phyloP scores from a whole-genome alignment of 495 filamentous ascomycete genomes.

The Trichoderma reesei region DNA sequence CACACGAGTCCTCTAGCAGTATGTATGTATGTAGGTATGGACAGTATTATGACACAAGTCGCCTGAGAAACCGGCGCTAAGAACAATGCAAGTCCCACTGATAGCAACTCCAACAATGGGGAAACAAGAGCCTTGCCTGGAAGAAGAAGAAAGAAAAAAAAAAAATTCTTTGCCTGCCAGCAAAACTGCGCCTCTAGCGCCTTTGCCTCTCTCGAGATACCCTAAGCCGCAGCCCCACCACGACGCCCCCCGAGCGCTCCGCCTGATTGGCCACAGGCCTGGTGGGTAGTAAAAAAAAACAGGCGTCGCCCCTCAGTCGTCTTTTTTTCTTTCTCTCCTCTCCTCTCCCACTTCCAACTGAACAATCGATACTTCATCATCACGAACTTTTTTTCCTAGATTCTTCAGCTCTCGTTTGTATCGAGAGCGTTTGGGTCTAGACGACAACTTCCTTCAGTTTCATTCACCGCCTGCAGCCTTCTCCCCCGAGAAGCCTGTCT shows the following conservation, averaged over 20 bases:
- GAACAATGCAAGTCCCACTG: too few species aligned
- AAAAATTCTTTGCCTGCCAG: not conserved
- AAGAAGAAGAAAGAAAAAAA: constrained; percentile 6
- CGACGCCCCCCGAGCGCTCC: not conserved
- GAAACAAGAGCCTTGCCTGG: too few species aligned
- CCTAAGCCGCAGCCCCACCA: constrained; percentile 5
- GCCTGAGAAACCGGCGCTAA: too few species aligned
- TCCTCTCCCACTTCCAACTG: constrained; percentile 7
- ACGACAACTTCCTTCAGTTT: constrained; percentile 17
- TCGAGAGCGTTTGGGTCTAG: constrained; percentile 33
- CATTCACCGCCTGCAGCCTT: constrained; percentile 32
- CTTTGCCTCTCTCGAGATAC: not conserved
- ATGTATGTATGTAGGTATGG: too few species aligned
- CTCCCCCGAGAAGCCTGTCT: constrained; percentile 29
- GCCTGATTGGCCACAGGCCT: not conserved
- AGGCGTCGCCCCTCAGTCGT: constrained; percentile 21
- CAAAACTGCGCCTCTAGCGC: too few species aligned
- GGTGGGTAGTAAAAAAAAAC: constrained; percentile 8
- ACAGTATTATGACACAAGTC: too few species aligned
- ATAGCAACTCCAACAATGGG: too few species aligned
- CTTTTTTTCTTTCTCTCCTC: constrained; percentile 23
- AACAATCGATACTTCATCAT: constrained; percentile 10
- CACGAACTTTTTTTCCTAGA: constrained; percentile 2
- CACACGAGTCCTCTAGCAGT: too few species aligned
- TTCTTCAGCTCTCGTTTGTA: constrained; percentile 3